Conservation (phyloP, 2,329 filamentous ascomycete species). For the Trichoderma brevicompactum region DNA sequence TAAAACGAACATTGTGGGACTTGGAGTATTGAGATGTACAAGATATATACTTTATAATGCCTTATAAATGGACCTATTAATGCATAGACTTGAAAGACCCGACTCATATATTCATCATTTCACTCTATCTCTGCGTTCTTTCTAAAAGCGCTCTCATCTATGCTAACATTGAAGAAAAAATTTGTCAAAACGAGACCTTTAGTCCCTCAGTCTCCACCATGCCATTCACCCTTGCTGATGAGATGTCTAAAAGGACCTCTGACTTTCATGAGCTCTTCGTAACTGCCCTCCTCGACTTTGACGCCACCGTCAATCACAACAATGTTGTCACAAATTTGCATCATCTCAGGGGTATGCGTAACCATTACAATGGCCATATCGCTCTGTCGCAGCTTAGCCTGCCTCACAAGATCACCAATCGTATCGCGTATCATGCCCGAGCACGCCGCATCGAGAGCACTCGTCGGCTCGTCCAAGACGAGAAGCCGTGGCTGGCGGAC, state of each 20-base stretch:
- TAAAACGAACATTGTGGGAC: neutral
- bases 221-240: slow-evolving; percentile 42
- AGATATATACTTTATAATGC: neutral
- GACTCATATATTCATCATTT: neutral
- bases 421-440: slow-evolving; percentile 67
- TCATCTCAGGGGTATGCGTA: slow-evolving; percentile 85
- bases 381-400: slow-evolving; percentile 31
- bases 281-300: slow-evolving; percentile 70
- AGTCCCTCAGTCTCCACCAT: slow-evolving; percentile 3
- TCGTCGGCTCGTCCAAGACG: slow-evolving; percentile 86
- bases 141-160: neutral
- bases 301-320: slow-evolving; percentile 71
- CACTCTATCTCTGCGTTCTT: neutral
- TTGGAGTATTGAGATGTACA: neutral
- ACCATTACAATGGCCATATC: slow-evolving; percentile 76
- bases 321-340: slow-evolving; percentile 75
- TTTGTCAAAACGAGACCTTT: no score
- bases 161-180: no score
- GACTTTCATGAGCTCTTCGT: slow-evolving; percentile 58
- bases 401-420: slow-evolving; percentile 57
- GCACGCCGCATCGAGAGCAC: slow-evolving; percentile 72
- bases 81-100: neutral
- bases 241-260: slow-evolving; percentile 55
- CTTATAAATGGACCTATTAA: neutral
- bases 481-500: slow-evolving; percentile 72